Conservation (phyloP, 306 rosid genomes). For the Sicyos baderoa region DNA sequence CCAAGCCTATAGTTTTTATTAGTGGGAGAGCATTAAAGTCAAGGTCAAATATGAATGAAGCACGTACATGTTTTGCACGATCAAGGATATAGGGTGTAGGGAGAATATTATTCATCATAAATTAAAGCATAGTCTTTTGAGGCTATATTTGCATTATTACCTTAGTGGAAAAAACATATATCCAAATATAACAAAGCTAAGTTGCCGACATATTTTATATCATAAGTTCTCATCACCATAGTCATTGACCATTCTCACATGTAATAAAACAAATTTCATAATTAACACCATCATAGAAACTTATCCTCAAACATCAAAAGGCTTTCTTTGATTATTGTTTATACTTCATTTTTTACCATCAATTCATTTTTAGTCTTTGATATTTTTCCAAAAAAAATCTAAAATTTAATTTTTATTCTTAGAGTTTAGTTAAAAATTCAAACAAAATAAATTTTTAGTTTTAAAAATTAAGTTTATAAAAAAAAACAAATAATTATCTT, state of each 20-base stretch:
- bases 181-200: background rate
- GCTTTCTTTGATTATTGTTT: too few species aligned
- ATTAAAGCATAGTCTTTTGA: background rate
- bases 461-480: too few species aligned
- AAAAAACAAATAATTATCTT: too few species aligned
- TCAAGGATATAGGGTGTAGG: background rate
- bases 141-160: background rate
- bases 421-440: too few species aligned
- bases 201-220: background rate
- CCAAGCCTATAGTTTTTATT: too few species aligned
- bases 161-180: background rate
- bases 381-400: too few species aligned
- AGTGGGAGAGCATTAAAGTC: background rate
- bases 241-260: background rate
- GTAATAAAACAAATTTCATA: background rate
- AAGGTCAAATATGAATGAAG: background rate
- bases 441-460: too few species aligned
- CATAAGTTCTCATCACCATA: background rate
- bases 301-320: too few species aligned
- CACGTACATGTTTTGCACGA: background rate
- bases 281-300: background rate
- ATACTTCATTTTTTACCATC: too few species aligned
- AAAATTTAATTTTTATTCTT: too few species aligned
- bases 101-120: slow-evolving; percentile 8
- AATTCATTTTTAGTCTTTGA: too few species aligned